A percentile compares a stretch with the other conserved stretches of the same genome.
phyloP scores from a whole-genome alignment of 148 eudicot genomes.

The Silene conica region DNA sequence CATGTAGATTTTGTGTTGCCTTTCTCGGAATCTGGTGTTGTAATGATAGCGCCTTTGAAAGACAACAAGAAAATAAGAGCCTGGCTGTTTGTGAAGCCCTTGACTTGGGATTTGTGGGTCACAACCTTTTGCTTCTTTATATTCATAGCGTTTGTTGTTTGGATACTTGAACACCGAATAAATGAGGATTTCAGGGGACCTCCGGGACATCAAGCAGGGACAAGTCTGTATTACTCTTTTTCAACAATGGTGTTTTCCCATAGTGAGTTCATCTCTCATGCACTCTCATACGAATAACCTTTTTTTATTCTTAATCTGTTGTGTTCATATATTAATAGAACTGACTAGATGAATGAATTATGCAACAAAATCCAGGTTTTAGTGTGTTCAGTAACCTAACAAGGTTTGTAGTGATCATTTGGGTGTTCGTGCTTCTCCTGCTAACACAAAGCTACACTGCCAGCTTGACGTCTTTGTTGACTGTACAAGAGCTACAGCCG shows the following conservation, averaged over 20 bases:
- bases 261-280: conserved; percentile 38
- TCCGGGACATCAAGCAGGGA: conserved; percentile 49
- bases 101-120: conserved; percentile 57
- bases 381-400: conserved; percentile 47
- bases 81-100: conserved; percentile 70
- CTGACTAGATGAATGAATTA: not conserved
- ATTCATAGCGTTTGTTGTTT: conserved; percentile 62
- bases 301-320: too few species aligned
- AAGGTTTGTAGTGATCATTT: conserved; percentile 57
- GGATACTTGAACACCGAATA: conserved; percentile 69
- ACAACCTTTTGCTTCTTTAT: conserved; percentile 46
- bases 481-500: conserved; percentile 50
- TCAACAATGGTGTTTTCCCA: conserved; percentile 72
- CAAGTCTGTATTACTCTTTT: conserved; percentile 66
- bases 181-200: conserved; percentile 59
- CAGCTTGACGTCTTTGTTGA: conserved; percentile 54
- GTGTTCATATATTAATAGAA: not conserved
- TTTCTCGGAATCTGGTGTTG: conserved; percentile 58
- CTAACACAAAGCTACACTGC: conserved; percentile 65
- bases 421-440: conserved; percentile 62
- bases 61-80: conserved; percentile 38
- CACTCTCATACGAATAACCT: too few species aligned
- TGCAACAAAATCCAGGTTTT: conserved; percentile 34
- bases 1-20: conserved; percentile 62
- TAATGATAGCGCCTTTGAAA: conserved; percentile 47